These are phyloP conservation scores for Erodium trifolium DNA, from an alignment of 441 rosid species.

Conservation along the genomic window DNA sequence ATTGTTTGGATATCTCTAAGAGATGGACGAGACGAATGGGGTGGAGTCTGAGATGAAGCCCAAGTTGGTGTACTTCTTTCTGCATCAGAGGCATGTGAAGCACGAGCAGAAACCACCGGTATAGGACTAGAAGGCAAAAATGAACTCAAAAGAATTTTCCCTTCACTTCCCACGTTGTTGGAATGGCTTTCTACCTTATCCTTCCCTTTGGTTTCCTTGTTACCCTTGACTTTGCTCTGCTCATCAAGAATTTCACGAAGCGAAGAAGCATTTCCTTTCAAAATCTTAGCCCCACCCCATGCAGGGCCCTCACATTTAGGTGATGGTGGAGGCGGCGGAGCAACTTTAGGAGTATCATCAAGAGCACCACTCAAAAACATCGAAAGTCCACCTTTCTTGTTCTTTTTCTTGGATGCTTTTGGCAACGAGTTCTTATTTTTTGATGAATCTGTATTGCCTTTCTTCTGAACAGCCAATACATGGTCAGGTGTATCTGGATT, in stretches of 20 bases:
- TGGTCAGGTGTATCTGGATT: slow-evolving; percentile 24
- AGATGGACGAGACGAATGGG: slow-evolving; percentile 62
- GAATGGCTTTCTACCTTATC: slow-evolving; percentile 35
- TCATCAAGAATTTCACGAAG: slow-evolving; percentile 90
- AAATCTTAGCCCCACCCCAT: slow-evolving; percentile 91
- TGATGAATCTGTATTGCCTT: slow-evolving; percentile 30
- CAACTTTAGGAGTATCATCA: slow-evolving; percentile 58
- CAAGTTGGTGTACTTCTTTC: slow-evolving; percentile 82
- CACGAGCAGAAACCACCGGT: slow-evolving; percentile 39
- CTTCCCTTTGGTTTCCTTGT: slow-evolving; percentile 31
- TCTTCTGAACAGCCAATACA: slow-evolving; percentile 32
- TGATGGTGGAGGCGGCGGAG: slow-evolving; percentile 42
- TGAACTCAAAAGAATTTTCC: slow-evolving; percentile 59
- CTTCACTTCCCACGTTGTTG: slow-evolving; percentile 33
- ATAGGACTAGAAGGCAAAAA: slow-evolving; percentile 74
- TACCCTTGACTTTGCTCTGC: slow-evolving; percentile 57
- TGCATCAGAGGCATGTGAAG: slow-evolving; percentile 42
- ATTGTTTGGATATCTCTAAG: slow-evolving; percentile 94
- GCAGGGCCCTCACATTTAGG: slow-evolving; percentile 84
- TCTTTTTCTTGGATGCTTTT: slow-evolving; percentile 53
- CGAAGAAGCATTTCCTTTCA: slow-evolving; percentile 59
- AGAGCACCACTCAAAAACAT: slow-evolving; percentile 98
- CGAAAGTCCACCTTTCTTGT: slow-evolving; percentile 89
- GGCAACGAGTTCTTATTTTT: slow-evolving; percentile 36
- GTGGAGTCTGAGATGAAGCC: slow-evolving; percentile 78